Evolutionary conservation across 768 basidiomycete genomes (phyloP), one percentile per base, ranked within the genome.

Genomic region (Leccinum boreale): DNA sequence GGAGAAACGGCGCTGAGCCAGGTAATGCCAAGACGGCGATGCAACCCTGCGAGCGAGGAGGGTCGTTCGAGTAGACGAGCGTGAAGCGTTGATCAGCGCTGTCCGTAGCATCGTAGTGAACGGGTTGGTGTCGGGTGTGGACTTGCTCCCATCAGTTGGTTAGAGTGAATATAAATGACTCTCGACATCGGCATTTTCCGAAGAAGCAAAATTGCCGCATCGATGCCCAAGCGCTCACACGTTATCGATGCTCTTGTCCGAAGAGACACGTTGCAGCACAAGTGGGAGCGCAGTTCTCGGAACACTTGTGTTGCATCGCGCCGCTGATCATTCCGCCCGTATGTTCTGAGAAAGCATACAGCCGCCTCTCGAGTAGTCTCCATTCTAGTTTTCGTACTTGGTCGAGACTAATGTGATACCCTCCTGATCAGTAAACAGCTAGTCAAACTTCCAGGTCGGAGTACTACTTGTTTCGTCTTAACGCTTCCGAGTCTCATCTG

Each of bases 261-360:
- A 29, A 5, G 54, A 45, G 65, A 56, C 62, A 65, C 66, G 39
- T 53, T 12, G 58, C 58, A 58, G 52, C 61, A 71, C 70, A 67
- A 70, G 73, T 68, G 76, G 73, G 77, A 79, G 79, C 77, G 78
- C 65, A 70, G 77, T 78, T 55, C 79, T 80, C 75, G 67, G 55
- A 73, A 78, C 74, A 69, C 74, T 72, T 71, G 75, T 70, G 29
- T 53, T 64, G 54, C 52, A 17, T 51, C 58, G 64, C 68, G 64
- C 52, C 61, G 17, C 46, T 24, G 17, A 23, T 33, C 31, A 36
- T 44, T n/a, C 49, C 26, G 9, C 8, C 42, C 2, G n/a, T 39
- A 39, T n/a, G 35, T 36, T 15, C 7, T 14, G 23, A 14, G 8
- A 14, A 35, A 36, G 19, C 15, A 3, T 31, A 46, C 26, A 5